Evolutionary conservation across 257 asterid genomes (phyloP).

Genomic region (Ophiorrhiza pumila): DNA sequence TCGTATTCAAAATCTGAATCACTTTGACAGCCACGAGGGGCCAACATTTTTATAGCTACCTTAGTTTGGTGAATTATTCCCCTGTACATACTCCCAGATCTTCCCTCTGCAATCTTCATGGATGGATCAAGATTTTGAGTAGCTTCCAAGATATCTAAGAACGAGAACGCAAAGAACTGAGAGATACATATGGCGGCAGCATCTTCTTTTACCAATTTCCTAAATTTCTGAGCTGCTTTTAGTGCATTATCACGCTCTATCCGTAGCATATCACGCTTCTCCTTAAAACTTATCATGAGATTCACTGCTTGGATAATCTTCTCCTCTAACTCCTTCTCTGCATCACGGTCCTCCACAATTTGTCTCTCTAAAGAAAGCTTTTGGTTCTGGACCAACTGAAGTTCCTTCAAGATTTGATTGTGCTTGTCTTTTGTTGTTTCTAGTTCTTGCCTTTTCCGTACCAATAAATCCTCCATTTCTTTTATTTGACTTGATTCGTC

Average conservation of each 20-base stretch:
- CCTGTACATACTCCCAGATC: slow-evolving; percentile 67
- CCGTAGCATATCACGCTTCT: slow-evolving; percentile 64
- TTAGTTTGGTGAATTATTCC: slow-evolving; percentile 57
- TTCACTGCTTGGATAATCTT: slow-evolving; percentile 86
- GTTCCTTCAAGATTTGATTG: slow-evolving; percentile 37
- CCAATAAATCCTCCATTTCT: slow-evolving; percentile 51
- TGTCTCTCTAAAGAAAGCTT: slow-evolving; percentile 58
- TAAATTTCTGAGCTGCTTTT: slow-evolving; percentile 43
- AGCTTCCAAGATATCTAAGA: slow-evolving; percentile 68
- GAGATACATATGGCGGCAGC: slow-evolving; percentile 28
- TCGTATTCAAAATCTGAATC: slow-evolving; percentile 68
- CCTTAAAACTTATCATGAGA: slow-evolving; percentile 67
- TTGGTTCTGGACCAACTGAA: slow-evolving; percentile 47
- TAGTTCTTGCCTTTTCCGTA: slow-evolving; percentile 49
- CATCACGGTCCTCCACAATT: slow-evolving; percentile 41
- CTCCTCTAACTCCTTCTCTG: slow-evolving; percentile 82
- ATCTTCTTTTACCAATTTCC: slow-evolving; percentile 41
- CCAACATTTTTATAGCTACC: slow-evolving; percentile 87
- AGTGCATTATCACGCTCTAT: slow-evolving; percentile 57
- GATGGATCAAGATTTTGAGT: slow-evolving; percentile 73
- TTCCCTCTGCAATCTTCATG: slow-evolving; percentile 78
- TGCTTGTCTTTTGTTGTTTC: slow-evolving; percentile 46
- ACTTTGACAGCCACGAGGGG: slow-evolving; percentile 66
- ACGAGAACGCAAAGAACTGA: slow-evolving; percentile 56
- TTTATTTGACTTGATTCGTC: slow-evolving; percentile 43